These are phyloP conservation scores for Backusella sp. DNA, from an alignment of 192 early-diverging fungal species.

Conservation along the genomic window DNA sequence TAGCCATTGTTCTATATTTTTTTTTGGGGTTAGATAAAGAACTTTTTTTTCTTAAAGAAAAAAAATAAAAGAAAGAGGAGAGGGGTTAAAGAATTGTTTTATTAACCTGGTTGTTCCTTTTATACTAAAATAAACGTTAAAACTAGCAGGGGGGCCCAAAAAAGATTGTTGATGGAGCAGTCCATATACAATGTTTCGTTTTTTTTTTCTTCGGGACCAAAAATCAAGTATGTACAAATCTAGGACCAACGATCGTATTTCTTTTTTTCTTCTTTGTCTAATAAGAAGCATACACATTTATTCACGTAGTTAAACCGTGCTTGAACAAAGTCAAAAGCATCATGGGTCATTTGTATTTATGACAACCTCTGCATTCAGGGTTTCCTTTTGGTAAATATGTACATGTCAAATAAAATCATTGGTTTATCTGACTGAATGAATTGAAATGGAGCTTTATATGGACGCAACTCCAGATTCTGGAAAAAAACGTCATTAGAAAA, in stretches of 20 bases:
- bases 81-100: background rate
- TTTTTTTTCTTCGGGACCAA: background rate
- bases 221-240: background rate
- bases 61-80: background rate
- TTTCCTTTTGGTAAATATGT: background rate
- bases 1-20: constrained; percentile 14
- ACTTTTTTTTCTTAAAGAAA: background rate
- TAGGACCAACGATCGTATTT: background rate
- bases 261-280: background rate
- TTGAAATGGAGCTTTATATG: background rate
- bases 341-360: background rate
- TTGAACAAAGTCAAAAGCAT: too few species aligned
- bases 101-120: background rate
- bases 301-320: background rate
- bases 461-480: background rate
- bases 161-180: background rate
- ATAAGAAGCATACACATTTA: background rate
- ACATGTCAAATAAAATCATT: background rate
- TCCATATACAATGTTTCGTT: background rate
- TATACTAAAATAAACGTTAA: constrained; percentile 24
- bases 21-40: constrained; percentile 5
- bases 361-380: background rate
- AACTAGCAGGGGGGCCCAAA: constrained; percentile 30
- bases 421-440: background rate
- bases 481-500: background rate